Conservation (phyloP, 352 stramenopile genomes). For the Phytophthora nicotianae region DNA sequence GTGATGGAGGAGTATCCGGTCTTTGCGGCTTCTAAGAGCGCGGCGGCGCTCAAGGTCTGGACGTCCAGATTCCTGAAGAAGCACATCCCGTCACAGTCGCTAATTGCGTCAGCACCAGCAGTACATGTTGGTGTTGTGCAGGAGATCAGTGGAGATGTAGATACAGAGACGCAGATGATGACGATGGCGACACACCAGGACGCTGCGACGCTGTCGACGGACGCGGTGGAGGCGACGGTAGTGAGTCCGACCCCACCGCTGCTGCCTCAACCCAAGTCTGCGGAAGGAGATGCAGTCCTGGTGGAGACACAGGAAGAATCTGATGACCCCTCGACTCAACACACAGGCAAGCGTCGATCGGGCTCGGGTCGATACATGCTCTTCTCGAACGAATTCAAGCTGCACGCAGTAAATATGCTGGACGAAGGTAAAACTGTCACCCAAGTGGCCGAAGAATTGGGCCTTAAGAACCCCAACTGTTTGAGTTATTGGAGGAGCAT, state of each 20-base stretch:
- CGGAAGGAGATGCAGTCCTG: not conserved
- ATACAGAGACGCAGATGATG: constrained; percentile 3
- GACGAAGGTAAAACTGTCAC: constrained; percentile 70
- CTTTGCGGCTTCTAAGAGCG: constrained; percentile 60
- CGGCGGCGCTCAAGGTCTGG: constrained; percentile 69
- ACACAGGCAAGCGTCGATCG: constrained; percentile 47
- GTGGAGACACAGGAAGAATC: not conserved
- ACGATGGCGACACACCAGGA: constrained; percentile 9
- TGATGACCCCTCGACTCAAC: constrained; percentile 19
- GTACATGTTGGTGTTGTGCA: not conserved
- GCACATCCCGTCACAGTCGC: constrained; percentile 38
- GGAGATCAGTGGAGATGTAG: not conserved
- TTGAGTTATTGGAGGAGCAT: constrained; percentile 82
- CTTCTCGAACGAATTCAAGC: constrained; percentile 83
- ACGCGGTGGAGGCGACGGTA: not conserved
- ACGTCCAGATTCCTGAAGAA: constrained; percentile 70
- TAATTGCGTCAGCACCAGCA: not conserved
- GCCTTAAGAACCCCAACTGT: constrained; percentile 72
- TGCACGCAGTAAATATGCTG: constrained; percentile 69
- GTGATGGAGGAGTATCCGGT: constrained; percentile 54
- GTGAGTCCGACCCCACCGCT: constrained; percentile 10
- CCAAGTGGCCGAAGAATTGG: constrained; percentile 66
- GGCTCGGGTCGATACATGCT: constrained; percentile 65
- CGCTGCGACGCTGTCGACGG: constrained; percentile 1
- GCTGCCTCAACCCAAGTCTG: constrained; percentile 15